Base-by-base conservation (phyloP, 2,329 filamentous ascomycete genomes). In the Pseudogymnoascus sp. region DNA sequence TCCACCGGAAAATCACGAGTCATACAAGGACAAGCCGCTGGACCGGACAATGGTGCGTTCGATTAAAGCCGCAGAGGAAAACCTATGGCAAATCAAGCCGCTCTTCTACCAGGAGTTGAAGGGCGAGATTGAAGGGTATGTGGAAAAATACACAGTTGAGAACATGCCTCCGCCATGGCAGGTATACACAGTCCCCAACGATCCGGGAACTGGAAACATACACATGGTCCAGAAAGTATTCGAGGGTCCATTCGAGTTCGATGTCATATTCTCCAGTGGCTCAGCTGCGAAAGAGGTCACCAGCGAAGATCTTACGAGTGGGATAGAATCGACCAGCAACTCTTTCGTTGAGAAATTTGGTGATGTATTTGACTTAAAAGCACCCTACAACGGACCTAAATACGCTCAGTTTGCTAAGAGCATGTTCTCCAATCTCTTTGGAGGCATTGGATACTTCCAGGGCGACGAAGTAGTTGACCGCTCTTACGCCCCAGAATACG, bases 381-480 rank as follows among this genome's bases (percentile, higher is more conserved):
- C 86, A 0, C 93, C 94, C 0, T 99, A 94, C 74, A 78, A 83
- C 16, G 81, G 83, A 3, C 81, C 84, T 2, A 85, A 90, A 70
- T 94, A 95, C 72, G 80, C 84, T 58, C 81, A 81, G 63, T 97
- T 97, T 73, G 91, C 88, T 66, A 90, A 91, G 73, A 92, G 88
- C 66, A 89, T 99, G 80, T 90, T 99, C 68, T 97, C 93, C 1
- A 99, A 97, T 73, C 79, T 99, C 35, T 81, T 96, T 37, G 94
- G 94, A 62, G 94, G 94, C 55, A 91, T 97, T 69, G 94, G 94
- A 7, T 97, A 96, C 76, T 99, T 99, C 78, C 84, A 95, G 70
- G 94, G 94, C 41, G 83, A 94, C 63, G 88, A 91, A 35, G 77
- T 97, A 21, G 90, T 96, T 61, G 94, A 99, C 72, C 88, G 92